Conservation (phyloP, 352 stramenopile species). For the Phytopythium aichiense region DNA sequence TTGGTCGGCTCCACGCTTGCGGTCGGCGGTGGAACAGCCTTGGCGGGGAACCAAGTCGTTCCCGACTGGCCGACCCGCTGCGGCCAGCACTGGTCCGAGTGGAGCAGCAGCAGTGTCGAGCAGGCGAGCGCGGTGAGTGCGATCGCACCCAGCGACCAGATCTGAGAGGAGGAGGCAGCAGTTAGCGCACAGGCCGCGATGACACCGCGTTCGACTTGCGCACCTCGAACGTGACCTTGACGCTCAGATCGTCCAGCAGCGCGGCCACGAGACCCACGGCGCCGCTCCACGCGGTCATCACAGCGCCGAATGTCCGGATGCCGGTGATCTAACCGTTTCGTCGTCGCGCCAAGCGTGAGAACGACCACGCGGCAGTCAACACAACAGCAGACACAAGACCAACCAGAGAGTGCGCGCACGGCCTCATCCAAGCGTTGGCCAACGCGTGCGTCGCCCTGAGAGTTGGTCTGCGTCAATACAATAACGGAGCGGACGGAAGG, state of each 20-base stretch:
- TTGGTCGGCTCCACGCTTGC: background rate
- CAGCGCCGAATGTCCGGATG: slow-evolving; percentile 34
- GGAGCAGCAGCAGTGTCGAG: slow-evolving; percentile 36
- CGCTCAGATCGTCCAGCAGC: slow-evolving; percentile 35
- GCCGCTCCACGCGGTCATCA: slow-evolving; percentile 42
- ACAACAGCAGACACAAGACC: background rate
- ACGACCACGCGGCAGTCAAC: background rate
- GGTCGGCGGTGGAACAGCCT: background rate
- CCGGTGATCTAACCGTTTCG: slow-evolving; percentile 35
- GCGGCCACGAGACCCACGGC: slow-evolving; percentile 28
- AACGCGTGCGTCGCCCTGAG: slow-evolving; percentile 20
- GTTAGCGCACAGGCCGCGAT: background rate
- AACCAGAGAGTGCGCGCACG: slow-evolving; percentile 44
- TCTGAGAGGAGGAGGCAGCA: slow-evolving; percentile 13
- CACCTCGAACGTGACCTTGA: slow-evolving; percentile 44
- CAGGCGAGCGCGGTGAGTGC: slow-evolving; percentile 32
- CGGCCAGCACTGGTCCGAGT: slow-evolving; percentile 50
- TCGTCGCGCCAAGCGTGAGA: background rate
- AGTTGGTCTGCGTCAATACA: background rate
- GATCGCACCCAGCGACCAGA: slow-evolving; percentile 56
- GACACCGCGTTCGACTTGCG: background rate
- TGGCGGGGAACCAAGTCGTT: background rate
- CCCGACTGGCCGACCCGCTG: slow-evolving; percentile 14
- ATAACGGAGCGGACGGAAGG: background rate
- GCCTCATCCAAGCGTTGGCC: slow-evolving; percentile 41